phyloP scores from a whole-genome alignment of 1,284 basidiomycete species.

The Cerrena zonata region DNA sequence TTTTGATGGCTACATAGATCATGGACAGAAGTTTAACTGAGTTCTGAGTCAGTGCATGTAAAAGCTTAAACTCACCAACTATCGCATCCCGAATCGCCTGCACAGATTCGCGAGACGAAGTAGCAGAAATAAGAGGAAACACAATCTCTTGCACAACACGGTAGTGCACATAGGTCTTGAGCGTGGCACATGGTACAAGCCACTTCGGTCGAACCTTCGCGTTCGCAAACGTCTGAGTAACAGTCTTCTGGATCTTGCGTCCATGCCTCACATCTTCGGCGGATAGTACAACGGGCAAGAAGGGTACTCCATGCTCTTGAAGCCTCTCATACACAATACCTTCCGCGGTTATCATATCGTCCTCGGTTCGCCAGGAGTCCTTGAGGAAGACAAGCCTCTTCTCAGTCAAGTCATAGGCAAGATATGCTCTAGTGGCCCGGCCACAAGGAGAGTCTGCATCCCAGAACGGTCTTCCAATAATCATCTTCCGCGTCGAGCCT shows the following conservation, averaged over 20 bases:
- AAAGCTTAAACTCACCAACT: not conserved
- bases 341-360: not conserved
- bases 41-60: not conserved
- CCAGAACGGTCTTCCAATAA: not conserved
- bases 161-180: not conserved
- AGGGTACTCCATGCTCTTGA: not conserved
- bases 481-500: no score
- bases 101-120: not conserved
- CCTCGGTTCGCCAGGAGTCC: not conserved
- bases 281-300: not conserved
- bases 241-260: not conserved
- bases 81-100: not conserved
- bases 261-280: not conserved
- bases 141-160: not conserved
- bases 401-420: not conserved
- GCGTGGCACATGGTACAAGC: not conserved
- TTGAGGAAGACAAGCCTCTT: not conserved
- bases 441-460: not conserved
- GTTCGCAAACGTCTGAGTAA: not conserved
- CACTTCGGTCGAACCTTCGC: not conserved
- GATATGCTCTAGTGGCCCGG: not conserved
- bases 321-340: not conserved
- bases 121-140: not conserved
- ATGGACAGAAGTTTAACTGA: not conserved
- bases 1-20: not conserved